Percentiles rank a stretch among this genome's conserved stretches.
phyloP scores from a whole-genome alignment of 768 basidiomycete genomes.

The Amanita rubescens region DNA sequence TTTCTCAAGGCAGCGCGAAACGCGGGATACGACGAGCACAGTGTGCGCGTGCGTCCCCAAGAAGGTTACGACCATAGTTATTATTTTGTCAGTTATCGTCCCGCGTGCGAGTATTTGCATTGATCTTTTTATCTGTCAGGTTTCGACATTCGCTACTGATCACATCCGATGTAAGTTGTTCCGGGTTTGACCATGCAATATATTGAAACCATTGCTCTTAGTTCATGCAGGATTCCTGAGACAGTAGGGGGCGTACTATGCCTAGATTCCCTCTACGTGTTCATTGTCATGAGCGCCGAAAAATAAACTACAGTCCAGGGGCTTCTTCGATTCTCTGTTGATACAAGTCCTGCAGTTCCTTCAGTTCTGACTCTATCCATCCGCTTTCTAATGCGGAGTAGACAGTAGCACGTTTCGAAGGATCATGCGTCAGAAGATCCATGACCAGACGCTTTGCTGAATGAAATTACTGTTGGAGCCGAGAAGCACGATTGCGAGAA shows the following conservation, averaged over 20 bases:
- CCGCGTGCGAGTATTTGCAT: background rate
- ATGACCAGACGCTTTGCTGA: slow-evolving; percentile 54
- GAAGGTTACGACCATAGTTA: slow-evolving; percentile 87
- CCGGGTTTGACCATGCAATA: slow-evolving; percentile 6
- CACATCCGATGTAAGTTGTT: slow-evolving; percentile 75
- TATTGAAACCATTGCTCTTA: slow-evolving; percentile 20
- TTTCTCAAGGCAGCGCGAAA: slow-evolving; percentile 75
- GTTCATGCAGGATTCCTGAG: slow-evolving; percentile 89
- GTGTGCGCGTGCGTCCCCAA: slow-evolving; percentile 74
- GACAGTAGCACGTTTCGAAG: slow-evolving; percentile 54
- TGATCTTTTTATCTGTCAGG: slow-evolving; percentile 32
- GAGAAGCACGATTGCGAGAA: background rate
- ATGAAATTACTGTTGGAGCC: background rate
- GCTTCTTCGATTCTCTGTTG: slow-evolving; percentile 28
- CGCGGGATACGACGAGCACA: slow-evolving; percentile 62
- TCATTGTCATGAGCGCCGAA: background rate
- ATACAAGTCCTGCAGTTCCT: slow-evolving; percentile 57
- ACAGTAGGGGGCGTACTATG: slow-evolving; percentile 33
- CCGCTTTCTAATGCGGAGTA: slow-evolving; percentile 47
- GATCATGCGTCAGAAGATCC: slow-evolving; percentile 54
- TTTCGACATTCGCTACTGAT: slow-evolving; percentile 84
- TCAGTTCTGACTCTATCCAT: slow-evolving; percentile 63
- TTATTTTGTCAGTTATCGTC: slow-evolving; percentile 56
- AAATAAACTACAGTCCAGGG: background rate
- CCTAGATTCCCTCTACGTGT: too few species aligned